Evolutionary conservation across 2,329 filamentous ascomycete species (phyloP), one percentile per base, ranked within the genome.

Genomic region (Trichoderma gracile): DNA sequence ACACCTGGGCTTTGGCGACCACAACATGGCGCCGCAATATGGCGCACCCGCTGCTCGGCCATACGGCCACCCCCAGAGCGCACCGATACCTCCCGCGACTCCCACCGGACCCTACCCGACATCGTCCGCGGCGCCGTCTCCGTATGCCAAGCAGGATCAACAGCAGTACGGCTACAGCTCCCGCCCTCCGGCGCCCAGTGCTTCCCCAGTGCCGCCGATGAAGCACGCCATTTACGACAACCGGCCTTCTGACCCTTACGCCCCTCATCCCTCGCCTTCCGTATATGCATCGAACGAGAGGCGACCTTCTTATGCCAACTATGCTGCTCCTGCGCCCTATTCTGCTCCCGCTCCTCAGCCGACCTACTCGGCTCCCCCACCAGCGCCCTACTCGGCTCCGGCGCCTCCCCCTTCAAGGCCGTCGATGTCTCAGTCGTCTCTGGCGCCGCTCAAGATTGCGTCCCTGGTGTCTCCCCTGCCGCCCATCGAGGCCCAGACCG

Each of bases 201-300:
- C 73, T 17, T 73, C 77, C 14, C 75, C 76, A 4, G 66, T 68
- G 1, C 69, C 71, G 4, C 68, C 73, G 0, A 69, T 71, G 19
- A 76, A 74, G 61, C 73, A 72, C 7, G 76, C 78, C 19, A 40
- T 68, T n/a, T 77, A 79, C 56, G 74, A 79, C 54, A 74, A 76
- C n/a, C 75, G 78, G 47, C 72, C 74, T 0, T 75, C 76, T 6
- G 76, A 76, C 56, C 74, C 72, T 19, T 75, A 75, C 33, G 71
- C 73, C 9, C 79, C 81, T 40, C 76, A 76, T 3, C 77, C 80
- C 3, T 77, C 80, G 14, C 74, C 78, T 10, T 75, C 76, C 0
- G 63, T 69, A 9, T 75, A 73, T 68, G 72, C 74, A 10, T 62
- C 70, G n/a, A 23, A 52, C 2, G 73, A 74, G 12, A 73, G 76